Evolutionary conservation across 768 basidiomycete species (phyloP).

Genomic region (Strobilomyces dryophilus): DNA sequence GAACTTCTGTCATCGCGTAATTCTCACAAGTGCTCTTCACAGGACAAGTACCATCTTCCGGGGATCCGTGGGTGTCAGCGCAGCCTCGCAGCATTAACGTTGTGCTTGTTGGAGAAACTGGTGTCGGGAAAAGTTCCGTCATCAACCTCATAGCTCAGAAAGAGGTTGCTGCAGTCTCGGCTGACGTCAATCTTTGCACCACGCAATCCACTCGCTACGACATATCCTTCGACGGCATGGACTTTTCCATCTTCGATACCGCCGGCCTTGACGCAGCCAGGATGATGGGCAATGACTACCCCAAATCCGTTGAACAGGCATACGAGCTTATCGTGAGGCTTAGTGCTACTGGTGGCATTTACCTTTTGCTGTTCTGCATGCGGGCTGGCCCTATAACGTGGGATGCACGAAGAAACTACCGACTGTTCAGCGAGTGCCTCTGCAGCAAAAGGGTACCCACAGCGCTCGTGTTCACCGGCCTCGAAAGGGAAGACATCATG

Average conservation of each 20-base stretch:
- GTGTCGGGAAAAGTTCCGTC: too few relatives aligned
- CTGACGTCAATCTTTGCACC: not conserved
- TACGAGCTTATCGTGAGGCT: not conserved
- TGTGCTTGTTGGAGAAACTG: not conserved
- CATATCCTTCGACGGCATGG: not conserved
- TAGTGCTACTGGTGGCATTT: not conserved
- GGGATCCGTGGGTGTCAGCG: not conserved
- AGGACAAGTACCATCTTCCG: not conserved
- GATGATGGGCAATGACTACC: not conserved
- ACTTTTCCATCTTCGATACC: not conserved
- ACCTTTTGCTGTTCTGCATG: not conserved
- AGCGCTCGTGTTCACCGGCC: not conserved
- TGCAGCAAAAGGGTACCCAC: not conserved
- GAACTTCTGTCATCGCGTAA: not conserved
- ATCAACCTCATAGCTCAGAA: not conserved
- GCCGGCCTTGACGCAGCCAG: not conserved
- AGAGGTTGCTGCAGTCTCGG: not conserved
- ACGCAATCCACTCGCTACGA: not conserved
- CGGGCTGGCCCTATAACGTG: not conserved
- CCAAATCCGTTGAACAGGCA: not conserved
- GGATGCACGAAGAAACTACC: not conserved
- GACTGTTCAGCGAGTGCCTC: not conserved
- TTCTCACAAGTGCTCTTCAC: not conserved
- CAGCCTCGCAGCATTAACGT: not conserved
- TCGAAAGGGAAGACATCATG: not conserved